Evolutionary conservation across 495 filamentous ascomycete genomes (phyloP), one percentile per base, ranked within the genome.

Genomic region (Penicillium argentinense): DNA sequence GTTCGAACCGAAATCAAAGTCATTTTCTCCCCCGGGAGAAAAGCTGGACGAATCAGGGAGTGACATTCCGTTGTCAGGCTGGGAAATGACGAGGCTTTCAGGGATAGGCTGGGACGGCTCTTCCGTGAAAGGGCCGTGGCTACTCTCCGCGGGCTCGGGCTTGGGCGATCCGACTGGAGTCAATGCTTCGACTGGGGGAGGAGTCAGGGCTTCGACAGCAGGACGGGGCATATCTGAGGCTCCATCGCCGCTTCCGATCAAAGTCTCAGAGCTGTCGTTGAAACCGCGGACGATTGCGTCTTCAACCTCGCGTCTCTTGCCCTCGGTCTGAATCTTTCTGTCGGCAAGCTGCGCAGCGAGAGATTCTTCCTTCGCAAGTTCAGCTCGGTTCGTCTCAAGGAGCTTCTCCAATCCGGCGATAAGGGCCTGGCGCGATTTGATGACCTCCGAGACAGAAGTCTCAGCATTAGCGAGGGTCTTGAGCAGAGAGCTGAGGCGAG

Each of bases 381-480:
- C 81, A 0, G 76, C 71, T n/a, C 84, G 81, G 62, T 93, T 89
- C 17, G 77, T 80, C 16, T 82, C 78, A 1, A 99, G 71, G 4
- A 97, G 65, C 51, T 87, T 92, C 66, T 96, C 90, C 5, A 97
- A 74, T 2, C 83, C 89, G 17, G 78, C 72, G 9, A 97, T 83
- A 16, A 97, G 75, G 16, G 82, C 77, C 29, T 78, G 78, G 13
- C 95, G 87, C 2, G 91, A 88, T 57, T 92, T 91, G 60, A 99
- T 89, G 48, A 86, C 86, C 47, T 95, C 89, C 3, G 88, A 85
- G 1, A 97, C 88, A 0, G 91, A 91, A 30, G 82, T 86, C 67
- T 97, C 90, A n/a, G 93, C 93, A 44, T 81, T 89, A 25, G 91
- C 89, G 12, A 99, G 79, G 3, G 80, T 83, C 69, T 93, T 96